phyloP scores from a whole-genome alignment of 176 grass and related monocot genomes.

The Zea mays region Zm-B73-REFERENCE-NAM-5.0 NC_050096.1:38985001-38985500 shows the following conservation, averaged over 20 bases:
- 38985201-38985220: conserved; percentile 38
- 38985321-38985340: conserved; percentile 21
- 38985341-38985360: conserved; percentile 2
- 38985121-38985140: neutral
- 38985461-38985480: neutral
- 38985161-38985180: conserved; percentile 43
- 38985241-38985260: conserved; percentile 92
- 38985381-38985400: conserved; percentile 28
- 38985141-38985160: neutral
- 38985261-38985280: neutral
- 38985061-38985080: too few relatives aligned
- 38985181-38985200: conserved; percentile 56
- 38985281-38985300: conserved; percentile 6
- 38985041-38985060: neutral
- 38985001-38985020: conserved; percentile 39
- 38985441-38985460: neutral
- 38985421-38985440: conserved; percentile 59
- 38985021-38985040: conserved; percentile 37
- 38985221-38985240: conserved; percentile 80
- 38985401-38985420: conserved; percentile 68
- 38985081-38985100: conserved; percentile 12
- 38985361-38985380: neutral
- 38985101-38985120: neutral
- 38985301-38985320: conserved; percentile 1
- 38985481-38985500: conserved; percentile 30